Conservation (phyloP, 441 rosid genomes). For the Raphanus hybrid region DNA sequence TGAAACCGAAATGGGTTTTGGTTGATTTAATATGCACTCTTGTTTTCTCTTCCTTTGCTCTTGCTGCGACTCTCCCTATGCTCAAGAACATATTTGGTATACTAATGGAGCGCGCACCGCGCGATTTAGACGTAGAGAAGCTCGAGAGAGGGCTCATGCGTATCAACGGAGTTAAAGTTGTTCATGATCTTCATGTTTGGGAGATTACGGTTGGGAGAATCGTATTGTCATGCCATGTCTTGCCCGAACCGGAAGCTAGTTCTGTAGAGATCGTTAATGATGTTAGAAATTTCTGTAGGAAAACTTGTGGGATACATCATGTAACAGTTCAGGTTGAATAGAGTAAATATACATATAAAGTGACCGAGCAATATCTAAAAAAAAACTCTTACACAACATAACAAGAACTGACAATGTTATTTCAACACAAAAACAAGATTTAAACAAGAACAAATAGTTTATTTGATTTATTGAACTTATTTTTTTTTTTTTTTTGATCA, state of each 20-base stretch:
- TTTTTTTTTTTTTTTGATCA: no score
- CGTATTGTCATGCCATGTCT: conserved; percentile 69
- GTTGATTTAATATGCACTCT: conserved; percentile 77
- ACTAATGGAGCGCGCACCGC: conserved; percentile 67
- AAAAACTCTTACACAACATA: neutral
- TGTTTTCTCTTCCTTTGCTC: conserved; percentile 58
- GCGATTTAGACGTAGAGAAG: conserved; percentile 47
- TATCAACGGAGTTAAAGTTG: conserved; percentile 57
- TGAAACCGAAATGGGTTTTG: conserved; percentile 56
- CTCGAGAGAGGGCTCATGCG: conserved; percentile 54
- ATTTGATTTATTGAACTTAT: neutral
- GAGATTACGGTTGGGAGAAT: conserved; percentile 64
- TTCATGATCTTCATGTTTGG: conserved; percentile 87
- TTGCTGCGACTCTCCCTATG: conserved; percentile 64
- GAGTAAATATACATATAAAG: neutral
- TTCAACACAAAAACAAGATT: conserved; percentile 9
- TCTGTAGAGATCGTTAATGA: conserved; percentile 49
- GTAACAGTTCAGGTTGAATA: conserved; percentile 79
- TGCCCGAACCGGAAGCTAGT: conserved; percentile 55
- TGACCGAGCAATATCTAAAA: no score
- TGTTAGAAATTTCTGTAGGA: conserved; percentile 63
- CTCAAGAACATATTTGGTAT: conserved; percentile 57
- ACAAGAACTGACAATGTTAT: conserved; percentile 13
- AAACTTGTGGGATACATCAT: conserved; percentile 57
- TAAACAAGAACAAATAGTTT: neutral